Evolutionary conservation across 352 stramenopile species (phyloP).

Genomic region (Plasmopara viticola): DNA sequence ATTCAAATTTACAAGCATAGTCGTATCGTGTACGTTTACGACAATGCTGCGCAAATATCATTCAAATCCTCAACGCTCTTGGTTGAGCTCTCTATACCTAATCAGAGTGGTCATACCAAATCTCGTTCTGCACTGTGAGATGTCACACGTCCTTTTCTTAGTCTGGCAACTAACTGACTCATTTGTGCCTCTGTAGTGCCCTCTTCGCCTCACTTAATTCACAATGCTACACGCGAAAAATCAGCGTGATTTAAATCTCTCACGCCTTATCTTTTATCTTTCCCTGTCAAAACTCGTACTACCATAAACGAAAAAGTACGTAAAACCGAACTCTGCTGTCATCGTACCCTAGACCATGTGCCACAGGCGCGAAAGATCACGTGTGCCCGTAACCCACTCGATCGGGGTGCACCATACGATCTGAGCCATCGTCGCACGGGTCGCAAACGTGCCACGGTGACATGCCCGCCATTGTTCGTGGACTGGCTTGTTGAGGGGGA

Average conservation of each 20-base stretch:
- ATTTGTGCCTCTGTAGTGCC: background rate
- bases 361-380: constrained; percentile 2
- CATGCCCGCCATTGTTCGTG: constrained; percentile 6
- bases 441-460: constrained; percentile 4
- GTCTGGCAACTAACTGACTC: too few species aligned
- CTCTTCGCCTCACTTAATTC: background rate
- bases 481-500: constrained; percentile 12
- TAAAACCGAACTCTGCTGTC: background rate
- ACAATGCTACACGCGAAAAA: constrained; percentile 6
- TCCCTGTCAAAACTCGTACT: background rate
- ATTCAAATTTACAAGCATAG: too few species aligned
- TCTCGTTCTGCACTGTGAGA: too few species aligned
- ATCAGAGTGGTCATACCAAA: too few species aligned
- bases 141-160: too few species aligned
- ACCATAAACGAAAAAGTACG: background rate
- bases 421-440: constrained; percentile 13
- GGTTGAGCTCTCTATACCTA: too few species aligned
- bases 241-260: constrained; percentile 24
- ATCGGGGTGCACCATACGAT: constrained; percentile 12
- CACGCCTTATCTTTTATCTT: background rate
- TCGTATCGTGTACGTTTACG: too few species aligned
- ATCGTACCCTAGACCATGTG: constrained; percentile 6
- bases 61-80: too few species aligned
- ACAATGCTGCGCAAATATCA: too few species aligned
- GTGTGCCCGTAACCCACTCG: background rate